A percentile compares a stretch with the other conserved stretches of the same genome.
Evolutionary conservation across 345 rosid genomes (phyloP).

Genomic region (Populus alba): DNA sequence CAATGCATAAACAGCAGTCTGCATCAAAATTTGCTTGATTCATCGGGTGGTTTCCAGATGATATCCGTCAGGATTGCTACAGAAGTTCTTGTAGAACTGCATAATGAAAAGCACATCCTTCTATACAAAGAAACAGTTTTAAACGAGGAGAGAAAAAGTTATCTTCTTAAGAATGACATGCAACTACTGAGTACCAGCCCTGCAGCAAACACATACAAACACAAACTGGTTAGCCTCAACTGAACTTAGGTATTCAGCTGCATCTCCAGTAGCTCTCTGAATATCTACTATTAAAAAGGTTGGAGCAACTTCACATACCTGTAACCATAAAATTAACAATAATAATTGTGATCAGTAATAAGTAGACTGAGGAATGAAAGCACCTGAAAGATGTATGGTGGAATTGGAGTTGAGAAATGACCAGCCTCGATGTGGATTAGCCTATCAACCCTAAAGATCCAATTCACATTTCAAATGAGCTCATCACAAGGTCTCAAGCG

Average conservation of each 20-base stretch:
- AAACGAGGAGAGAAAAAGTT: background rate
- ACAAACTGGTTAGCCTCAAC: constrained; percentile 1
- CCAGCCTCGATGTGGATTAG: constrained; percentile 30
- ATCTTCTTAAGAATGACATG: background rate
- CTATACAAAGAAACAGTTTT: background rate
- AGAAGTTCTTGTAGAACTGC: constrained; percentile 92
- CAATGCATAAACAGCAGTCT: background rate
- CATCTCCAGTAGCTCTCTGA: constrained; percentile 72
- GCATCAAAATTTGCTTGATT: constrained; percentile 39
- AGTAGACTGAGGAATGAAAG: background rate
- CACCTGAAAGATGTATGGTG: background rate
- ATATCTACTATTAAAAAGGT: constrained; percentile 80
- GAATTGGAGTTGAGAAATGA: constrained; percentile 39
- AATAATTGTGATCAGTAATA: background rate
- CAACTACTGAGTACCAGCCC: background rate
- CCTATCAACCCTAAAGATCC: too few relatives aligned
- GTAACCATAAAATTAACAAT: background rate
- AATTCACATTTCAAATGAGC: too few relatives aligned
- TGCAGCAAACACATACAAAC: background rate
- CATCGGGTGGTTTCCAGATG: constrained; percentile 81
- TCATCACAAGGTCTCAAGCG: too few relatives aligned
- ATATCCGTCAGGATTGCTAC: constrained; percentile 79
- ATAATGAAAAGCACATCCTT: background rate
- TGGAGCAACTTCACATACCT: constrained; percentile 95
- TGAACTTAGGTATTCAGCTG: constrained; percentile 75